A percentile compares a stretch with the other conserved stretches of the same genome.
Conservation (phyloP, 2,329 filamentous ascomycete genomes). For the Chaetomium globosum region DNA sequence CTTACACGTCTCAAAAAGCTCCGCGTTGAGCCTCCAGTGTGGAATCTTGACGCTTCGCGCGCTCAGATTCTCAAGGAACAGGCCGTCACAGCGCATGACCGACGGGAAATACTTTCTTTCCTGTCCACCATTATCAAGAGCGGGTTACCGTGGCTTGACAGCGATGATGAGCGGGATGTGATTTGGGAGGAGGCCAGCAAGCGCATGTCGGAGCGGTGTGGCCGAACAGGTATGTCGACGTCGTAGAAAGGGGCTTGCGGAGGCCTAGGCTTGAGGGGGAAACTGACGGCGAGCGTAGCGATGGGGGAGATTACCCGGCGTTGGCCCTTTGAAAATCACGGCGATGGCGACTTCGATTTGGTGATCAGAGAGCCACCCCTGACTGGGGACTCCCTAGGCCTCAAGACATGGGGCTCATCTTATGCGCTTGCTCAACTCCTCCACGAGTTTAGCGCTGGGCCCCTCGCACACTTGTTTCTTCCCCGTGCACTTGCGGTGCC, state of each 20-base stretch:
- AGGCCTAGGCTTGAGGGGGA: not conserved
- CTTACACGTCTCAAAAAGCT: conserved; percentile 68
- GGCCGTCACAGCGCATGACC: conserved; percentile 39
- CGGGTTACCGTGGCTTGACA: conserved; percentile 67
- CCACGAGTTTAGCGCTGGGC: conserved; percentile 48
- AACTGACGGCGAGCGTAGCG: conserved; percentile 38
- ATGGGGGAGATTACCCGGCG: conserved; percentile 60
- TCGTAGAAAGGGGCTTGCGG: not conserved
- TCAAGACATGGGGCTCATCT: conserved; percentile 95
- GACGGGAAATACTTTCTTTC: conserved; percentile 63
- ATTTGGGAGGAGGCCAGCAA: conserved; percentile 80
- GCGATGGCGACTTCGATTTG: conserved; percentile 59
- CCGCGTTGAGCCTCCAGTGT: conserved; percentile 67
- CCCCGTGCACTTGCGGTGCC: conserved; percentile 36
- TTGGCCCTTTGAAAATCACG: conserved; percentile 54
- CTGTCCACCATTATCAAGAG: conserved; percentile 70
- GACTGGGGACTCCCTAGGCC: conserved; percentile 82
- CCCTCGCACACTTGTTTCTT: conserved; percentile 52
- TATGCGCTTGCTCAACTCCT: conserved; percentile 81
- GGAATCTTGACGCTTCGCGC: conserved; percentile 56
- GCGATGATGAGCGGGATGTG: conserved; percentile 66
- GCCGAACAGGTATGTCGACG: conserved; percentile 62
- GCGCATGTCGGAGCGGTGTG: conserved; percentile 82
- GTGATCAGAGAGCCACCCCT: conserved; percentile 82
- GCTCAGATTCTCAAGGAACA: conserved; percentile 49